A percentile compares a stretch with the other conserved stretches of the same genome.
Evolutionary conservation across 2,329 filamentous ascomycete genomes (phyloP).

Genomic region (Colletotrichum melonis): DNA sequence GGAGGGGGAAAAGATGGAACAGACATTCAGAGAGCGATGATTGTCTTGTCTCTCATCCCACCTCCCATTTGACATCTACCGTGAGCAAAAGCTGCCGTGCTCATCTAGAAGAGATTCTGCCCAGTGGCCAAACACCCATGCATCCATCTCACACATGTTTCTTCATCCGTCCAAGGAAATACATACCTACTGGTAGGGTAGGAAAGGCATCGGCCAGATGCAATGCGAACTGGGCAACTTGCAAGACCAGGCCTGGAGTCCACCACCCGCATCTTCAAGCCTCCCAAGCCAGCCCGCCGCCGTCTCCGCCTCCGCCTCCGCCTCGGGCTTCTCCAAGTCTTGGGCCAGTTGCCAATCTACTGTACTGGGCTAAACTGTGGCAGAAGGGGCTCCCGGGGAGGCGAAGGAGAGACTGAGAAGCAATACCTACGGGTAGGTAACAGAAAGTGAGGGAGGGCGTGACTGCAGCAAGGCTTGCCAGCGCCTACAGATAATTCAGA

Average conservation of each 20-base stretch:
- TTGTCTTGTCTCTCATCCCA: not conserved
- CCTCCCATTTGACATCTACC: not conserved
- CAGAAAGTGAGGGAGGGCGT: not conserved
- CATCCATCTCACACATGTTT: not conserved
- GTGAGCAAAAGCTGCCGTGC: constrained; percentile 3
- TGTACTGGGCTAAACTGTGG: not conserved
- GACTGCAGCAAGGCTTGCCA: constrained; percentile 14
- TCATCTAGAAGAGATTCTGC: not conserved
- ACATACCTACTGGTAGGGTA: not conserved
- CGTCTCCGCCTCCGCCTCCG: constrained; percentile 1
- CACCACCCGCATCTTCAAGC: not conserved
- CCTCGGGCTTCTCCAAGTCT: not conserved
- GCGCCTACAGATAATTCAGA: not conserved
- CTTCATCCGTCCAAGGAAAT: not conserved
- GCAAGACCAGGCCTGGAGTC: not conserved
- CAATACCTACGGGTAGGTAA: too few species aligned
- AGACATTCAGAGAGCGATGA: not conserved
- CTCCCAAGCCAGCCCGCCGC: not conserved
- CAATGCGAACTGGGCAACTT: not conserved
- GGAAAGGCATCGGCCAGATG: not conserved
- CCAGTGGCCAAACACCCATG: not conserved
- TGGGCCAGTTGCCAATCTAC: not conserved
- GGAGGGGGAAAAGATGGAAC: not conserved
- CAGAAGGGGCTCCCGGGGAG: not conserved
- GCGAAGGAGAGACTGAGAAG: not conserved